Conservation (phyloP, 768 basidiomycete species). For the Mrakia gelida region DNA sequence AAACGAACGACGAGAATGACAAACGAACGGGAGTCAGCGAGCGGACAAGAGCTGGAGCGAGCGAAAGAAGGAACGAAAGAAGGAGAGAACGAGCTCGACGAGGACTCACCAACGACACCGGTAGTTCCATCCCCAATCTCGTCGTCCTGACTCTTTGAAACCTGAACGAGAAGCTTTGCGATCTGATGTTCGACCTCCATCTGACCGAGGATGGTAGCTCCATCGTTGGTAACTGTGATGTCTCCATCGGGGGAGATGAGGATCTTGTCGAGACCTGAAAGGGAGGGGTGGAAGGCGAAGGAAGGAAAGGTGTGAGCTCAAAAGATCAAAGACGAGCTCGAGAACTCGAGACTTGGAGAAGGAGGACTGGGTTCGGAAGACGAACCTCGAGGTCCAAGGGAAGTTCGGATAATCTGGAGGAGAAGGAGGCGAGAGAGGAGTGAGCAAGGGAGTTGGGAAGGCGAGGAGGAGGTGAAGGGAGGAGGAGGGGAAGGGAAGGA, state of each 20-base stretch:
- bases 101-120: conserved; percentile 86
- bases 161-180: conserved; percentile 91
- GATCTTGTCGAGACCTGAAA: conserved; percentile 61
- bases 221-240: conserved; percentile 98
- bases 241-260: conserved; percentile 77
- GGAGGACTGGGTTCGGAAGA: conserved; percentile 5
- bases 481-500: not conserved
- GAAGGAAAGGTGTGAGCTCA: conserved; percentile 8
- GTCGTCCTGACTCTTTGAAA: conserved; percentile 97
- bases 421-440: not conserved
- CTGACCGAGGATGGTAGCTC: conserved; percentile 94
- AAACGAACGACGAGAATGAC: too few relatives aligned
- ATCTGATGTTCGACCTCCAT: conserved; percentile 99
- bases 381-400: conserved; percentile 86
- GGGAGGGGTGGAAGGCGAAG: conserved; percentile 9
- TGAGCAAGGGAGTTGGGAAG: not conserved
- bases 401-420: conserved; percentile 77
- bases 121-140: conserved; percentile 99
- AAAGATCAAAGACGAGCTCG: not conserved
- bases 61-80: too few relatives aligned
- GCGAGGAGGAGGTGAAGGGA: not conserved
- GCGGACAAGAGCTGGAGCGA: too few relatives aligned
- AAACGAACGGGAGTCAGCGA: too few relatives aligned
- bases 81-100: not conserved
- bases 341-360: not conserved